These are phyloP conservation scores for Aquilaria yunnanensis DNA, from an alignment of 345 rosid species.

Conservation along the genomic window DNA sequence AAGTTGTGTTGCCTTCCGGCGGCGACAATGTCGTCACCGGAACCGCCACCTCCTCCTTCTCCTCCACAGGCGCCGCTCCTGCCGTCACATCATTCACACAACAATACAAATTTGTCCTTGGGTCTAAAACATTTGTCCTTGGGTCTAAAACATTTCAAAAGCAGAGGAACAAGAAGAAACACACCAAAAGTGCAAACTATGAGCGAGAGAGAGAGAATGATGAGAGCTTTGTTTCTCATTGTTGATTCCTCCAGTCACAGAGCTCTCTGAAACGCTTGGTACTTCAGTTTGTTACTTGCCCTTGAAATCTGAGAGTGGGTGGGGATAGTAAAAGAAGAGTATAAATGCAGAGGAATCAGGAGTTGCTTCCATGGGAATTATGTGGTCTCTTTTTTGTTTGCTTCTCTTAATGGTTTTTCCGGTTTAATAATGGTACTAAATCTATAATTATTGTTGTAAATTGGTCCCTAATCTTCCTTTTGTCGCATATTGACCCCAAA, in stretches of 20 bases:
- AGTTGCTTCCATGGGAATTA: slow-evolving; percentile 28
- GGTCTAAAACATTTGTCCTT: not conserved
- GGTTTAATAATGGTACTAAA: too few relatives aligned
- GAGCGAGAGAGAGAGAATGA: slow-evolving; percentile 19
- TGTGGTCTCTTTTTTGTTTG: slow-evolving; percentile 9
- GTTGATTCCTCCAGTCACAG: not conserved
- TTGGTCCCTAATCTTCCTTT: too few relatives aligned
- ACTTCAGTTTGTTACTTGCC: too few relatives aligned
- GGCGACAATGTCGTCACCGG: slow-evolving; percentile 41
- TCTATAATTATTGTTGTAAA: too few relatives aligned
- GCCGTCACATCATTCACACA: slow-evolving; percentile 4
- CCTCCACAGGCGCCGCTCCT: slow-evolving; percentile 19
- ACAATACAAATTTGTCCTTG: not conserved
- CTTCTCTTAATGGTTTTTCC: too few relatives aligned
- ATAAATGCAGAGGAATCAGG: slow-evolving; percentile 17
- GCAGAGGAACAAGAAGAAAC: not conserved
- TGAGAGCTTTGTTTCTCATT: slow-evolving; percentile 17
- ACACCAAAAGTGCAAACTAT: slow-evolving; percentile 29
- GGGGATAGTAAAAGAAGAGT: slow-evolving; percentile 3
- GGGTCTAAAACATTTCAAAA: not conserved
- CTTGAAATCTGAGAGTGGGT: slow-evolving; percentile 2
- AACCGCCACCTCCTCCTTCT: slow-evolving; percentile 38
- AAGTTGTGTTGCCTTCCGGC: slow-evolving; percentile 88
- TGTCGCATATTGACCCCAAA: too few relatives aligned
- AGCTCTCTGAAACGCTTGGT: not conserved